Base-by-base conservation (phyloP, 1,284 basidiomycete genomes). In the Boletus smithii region DNA sequence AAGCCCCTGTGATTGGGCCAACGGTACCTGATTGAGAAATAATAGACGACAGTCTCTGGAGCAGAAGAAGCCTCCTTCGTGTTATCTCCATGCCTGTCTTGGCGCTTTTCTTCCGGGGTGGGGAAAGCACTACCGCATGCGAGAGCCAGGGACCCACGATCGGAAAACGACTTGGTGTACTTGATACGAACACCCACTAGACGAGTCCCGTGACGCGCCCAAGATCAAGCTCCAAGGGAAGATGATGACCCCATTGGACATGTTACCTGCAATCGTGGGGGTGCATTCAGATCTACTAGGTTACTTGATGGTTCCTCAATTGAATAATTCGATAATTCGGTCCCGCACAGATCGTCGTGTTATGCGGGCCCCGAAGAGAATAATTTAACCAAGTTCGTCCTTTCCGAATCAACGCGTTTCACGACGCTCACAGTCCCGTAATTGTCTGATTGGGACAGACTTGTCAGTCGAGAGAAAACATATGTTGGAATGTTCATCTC, bases 31-130 rank as follows among this genome's bases (percentile, higher is more conserved):
- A 35, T 34, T 38, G 22, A 39, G 33, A 39, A 32, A 40, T 31
- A 2, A 26, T 17, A 20, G 24, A 34, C n/a, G 8, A 35, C 8
- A 24, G 22, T 40, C 31, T 53, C 52, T 17, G 16, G 31, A 20
- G 20, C 18, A 44, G 40, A 49, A 24, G 5, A 29, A 14, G 55
- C 64, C 36, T 32, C 61, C 55, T 79, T 77, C 0, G 76, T 79
- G 44, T 75, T 71, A 34, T 22, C 46, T 40, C 20, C 16, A n/a
- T 34, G 35, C 23, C n/a, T 39, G 73, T 60, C 70, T 17, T 59
- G 47, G 34, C 34, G 32, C 59, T 50, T 48, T 69, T 61, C 59
- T 31, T 29, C 33, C 11, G 33, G 29, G 27, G 31, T 31, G 42
- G 57, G 57, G 42, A 60, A 43, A 20, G 14, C 16, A 31, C 13